Percentiles rank a stretch among this genome's conserved stretches.
phyloP scores from a whole-genome alignment of 2,329 filamentous ascomycete genomes.

The Periconia sp. region DNA sequence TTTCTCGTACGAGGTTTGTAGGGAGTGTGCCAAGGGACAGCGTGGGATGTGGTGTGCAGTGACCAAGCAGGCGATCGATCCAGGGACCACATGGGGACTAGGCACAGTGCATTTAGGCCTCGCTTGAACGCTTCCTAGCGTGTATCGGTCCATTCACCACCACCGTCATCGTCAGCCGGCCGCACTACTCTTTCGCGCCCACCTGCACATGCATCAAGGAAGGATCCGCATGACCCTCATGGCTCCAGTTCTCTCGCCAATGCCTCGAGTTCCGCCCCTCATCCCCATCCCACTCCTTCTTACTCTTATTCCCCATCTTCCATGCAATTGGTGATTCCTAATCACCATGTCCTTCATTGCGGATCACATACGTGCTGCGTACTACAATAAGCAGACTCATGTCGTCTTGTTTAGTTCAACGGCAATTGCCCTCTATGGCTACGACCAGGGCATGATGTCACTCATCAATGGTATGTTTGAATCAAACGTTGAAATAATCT shows the following conservation, averaged over 20 bases:
- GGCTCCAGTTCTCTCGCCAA: not conserved
- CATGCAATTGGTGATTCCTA: conserved; percentile 37
- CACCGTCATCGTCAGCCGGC: no score
- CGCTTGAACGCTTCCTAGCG: no score
- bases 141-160: no score
- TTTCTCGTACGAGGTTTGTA: not conserved
- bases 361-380: conserved; percentile 22
- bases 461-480: conserved; percentile 44
- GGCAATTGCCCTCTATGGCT: conserved; percentile 56
- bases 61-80: no score
- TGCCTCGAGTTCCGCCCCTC: not conserved
- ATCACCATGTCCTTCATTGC: conserved; percentile 17
- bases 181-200: no score
- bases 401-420: conserved; percentile 57
- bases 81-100: no score
- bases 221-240: not conserved
- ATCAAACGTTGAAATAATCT: no score
- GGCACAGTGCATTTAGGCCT: no score
- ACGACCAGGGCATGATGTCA: conserved; percentile 54
- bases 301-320: conserved; percentile 5
- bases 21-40: no score
- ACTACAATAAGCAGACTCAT: conserved; percentile 47
- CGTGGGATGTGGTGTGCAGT: no score
- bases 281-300: not conserved
- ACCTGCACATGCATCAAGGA: no score